Base-by-base conservation (phyloP, 2,329 filamentous ascomycete species). In the Huntiella moniliformis region DNA sequence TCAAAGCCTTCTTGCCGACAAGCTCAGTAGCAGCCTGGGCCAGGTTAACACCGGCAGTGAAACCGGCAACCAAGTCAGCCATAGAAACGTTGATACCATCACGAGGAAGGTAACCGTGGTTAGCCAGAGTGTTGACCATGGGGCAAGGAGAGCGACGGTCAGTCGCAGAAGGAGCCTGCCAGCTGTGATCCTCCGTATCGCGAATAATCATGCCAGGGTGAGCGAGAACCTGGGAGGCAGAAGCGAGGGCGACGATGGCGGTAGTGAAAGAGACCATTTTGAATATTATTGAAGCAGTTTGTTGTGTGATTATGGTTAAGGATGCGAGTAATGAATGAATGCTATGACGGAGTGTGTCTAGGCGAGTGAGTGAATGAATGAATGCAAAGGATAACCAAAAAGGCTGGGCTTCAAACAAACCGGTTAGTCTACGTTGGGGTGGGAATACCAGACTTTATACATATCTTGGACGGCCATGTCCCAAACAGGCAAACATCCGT, bases 41-140 rank as follows among this genome's bases (percentile, higher is more conserved):
- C 2, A 53, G 39, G 18, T 52, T 51, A n/a, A 52, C 45, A 31
- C 49, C 51, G n/a, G 43, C 51, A 2, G 39, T 49, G 33, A 54
- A 51, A n/a, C 48, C 49, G 13, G 7, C 40, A 3, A 45, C 38
- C n/a, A 53, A 45, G 42, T 53, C 45, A 31, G 44, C 42, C 46
- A 54, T 50, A 31, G 42, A 49, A 41, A 55, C 41, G 17, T 46
- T 34, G 7, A 50, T 38, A 32, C 53, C 53, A 28, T 47, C 47
- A 12, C 52, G 53, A 13, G 52, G 49, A 34, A 55, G 45, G 44
- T 51, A 53, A 46, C 49, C 52, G 45, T 55, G 53, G 46, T 54
- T 52, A 18, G 53, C 53, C 36, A 55, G 50, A 11, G 48, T 44
- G 50, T 54, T 55, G 32, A 55, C 49, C 52, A 55, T 53, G 12